phyloP scores from a whole-genome alignment of 1,139 yeast species.

The Pneumocystis oryctolagi region DNA sequence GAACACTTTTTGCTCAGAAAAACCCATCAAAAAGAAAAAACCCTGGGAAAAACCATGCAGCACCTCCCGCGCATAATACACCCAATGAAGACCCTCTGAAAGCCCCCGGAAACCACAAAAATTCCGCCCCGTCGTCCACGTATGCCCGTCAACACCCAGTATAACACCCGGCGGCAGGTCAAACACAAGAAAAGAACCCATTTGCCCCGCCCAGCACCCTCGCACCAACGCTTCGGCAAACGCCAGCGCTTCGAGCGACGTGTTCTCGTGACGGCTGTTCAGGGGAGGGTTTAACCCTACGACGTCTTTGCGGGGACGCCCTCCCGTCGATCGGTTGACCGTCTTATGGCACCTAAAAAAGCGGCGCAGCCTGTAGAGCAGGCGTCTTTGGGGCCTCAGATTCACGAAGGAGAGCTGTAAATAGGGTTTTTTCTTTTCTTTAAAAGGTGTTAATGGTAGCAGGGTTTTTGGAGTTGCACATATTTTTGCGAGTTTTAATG shows the following conservation, averaged over 20 bases:
- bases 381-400: not conserved
- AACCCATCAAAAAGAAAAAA: not conserved
- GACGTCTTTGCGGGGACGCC: too few relatives aligned
- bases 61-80: not conserved
- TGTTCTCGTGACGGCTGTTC: too few relatives aligned
- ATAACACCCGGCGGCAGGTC: constrained; percentile 5
- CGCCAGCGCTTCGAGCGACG: too few relatives aligned
- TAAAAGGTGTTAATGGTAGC: too few relatives aligned
- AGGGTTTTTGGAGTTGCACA: constrained; percentile 99
- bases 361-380: not conserved
- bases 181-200: constrained; percentile 2
- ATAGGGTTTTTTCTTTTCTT: not conserved
- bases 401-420: constrained; percentile 2
- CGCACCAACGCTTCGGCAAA: too few relatives aligned
- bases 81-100: constrained; percentile 7
- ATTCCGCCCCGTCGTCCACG: constrained; percentile 7
- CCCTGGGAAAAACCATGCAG: not conserved
- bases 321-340: too few relatives aligned
- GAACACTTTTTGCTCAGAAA: not conserved
- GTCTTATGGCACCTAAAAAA: not conserved
- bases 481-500: constrained; percentile 98
- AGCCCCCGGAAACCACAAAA: constrained; percentile 7
- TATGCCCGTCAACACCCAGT: constrained; percentile 7
- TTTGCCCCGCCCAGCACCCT: too few relatives aligned
- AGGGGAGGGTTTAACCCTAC: too few relatives aligned